A percentile compares a stretch with the other conserved stretches of the same genome.
Evolutionary conservation across 257 asterid genomes (phyloP).

Genomic region (Capsicum rhomboideum): DNA sequence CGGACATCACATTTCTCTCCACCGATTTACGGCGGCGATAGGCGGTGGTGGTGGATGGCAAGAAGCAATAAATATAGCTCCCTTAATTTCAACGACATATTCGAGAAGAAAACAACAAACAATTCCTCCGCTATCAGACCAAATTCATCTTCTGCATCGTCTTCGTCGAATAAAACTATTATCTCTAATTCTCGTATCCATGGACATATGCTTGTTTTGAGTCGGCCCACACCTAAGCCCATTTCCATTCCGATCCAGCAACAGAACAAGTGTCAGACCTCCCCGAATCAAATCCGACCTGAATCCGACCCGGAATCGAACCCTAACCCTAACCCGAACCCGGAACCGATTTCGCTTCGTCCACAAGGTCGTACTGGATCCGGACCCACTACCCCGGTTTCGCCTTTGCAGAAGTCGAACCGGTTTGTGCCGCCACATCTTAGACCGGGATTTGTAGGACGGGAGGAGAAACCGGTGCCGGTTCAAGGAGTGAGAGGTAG

Average conservation of each 20-base stretch:
- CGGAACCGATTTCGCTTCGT: slow-evolving; percentile 53
- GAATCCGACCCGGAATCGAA: slow-evolving; percentile 27
- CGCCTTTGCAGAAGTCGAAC: slow-evolving; percentile 37
- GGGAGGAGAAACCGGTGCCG: slow-evolving; percentile 55
- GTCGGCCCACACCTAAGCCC: slow-evolving; percentile 59
- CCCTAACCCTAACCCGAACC: slow-evolving; percentile 16
- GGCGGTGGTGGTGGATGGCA: slow-evolving; percentile 61
- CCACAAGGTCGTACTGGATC: slow-evolving; percentile 69
- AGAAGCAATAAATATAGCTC: slow-evolving; percentile 72
- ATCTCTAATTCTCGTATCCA: slow-evolving; percentile 63
- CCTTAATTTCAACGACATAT: slow-evolving; percentile 68
- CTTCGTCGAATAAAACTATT: slow-evolving; percentile 19
- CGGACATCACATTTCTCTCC: not conserved
- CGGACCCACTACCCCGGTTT: slow-evolving; percentile 16
- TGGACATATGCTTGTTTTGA: slow-evolving; percentile 79
- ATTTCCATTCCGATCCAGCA: slow-evolving; percentile 25
- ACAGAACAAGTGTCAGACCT: not conserved
- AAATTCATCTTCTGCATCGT: slow-evolving; percentile 16
- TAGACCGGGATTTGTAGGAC: slow-evolving; percentile 73
- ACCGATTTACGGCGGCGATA: slow-evolving; percentile 25
- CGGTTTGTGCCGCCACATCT: slow-evolving; percentile 77
- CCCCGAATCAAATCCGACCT: slow-evolving; percentile 25
- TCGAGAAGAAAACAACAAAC: slow-evolving; percentile 37
- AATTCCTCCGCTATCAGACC: slow-evolving; percentile 1
- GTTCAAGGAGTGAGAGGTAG: slow-evolving; percentile 32